Evolutionary conservation across 164 flowering plant genomes (phyloP).

Genomic region (Vitis vinifera): ASM3070453v1 NC_081809.1:390501-391000

Average conservation of each 20-base stretch:
- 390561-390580: conserved; percentile 34
- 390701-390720: conserved; percentile 56
- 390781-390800: neutral
- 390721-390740: conserved; percentile 87
- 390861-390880: conserved; percentile 88
- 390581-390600: conserved; percentile 56
- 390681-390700: conserved; percentile 37
- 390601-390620: conserved; percentile 55
- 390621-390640: conserved; percentile 51
- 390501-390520: conserved; percentile 28
- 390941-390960: conserved; percentile 38
- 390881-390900: conserved; percentile 73
- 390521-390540: conserved; percentile 25
- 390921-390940: conserved; percentile 81
- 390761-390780: conserved; percentile 75
- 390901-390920: conserved; percentile 90
- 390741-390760: conserved; percentile 76
- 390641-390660: conserved; percentile 37
- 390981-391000: conserved; percentile 81
- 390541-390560: conserved; percentile 23
- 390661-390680: conserved; percentile 25
- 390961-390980: conserved; percentile 36
- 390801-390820: neutral
- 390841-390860: conserved; percentile 42
- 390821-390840: neutral